phyloP scores from a whole-genome alignment of 768 basidiomycete genomes.

The Kwoniella mangroviensis region DNA sequence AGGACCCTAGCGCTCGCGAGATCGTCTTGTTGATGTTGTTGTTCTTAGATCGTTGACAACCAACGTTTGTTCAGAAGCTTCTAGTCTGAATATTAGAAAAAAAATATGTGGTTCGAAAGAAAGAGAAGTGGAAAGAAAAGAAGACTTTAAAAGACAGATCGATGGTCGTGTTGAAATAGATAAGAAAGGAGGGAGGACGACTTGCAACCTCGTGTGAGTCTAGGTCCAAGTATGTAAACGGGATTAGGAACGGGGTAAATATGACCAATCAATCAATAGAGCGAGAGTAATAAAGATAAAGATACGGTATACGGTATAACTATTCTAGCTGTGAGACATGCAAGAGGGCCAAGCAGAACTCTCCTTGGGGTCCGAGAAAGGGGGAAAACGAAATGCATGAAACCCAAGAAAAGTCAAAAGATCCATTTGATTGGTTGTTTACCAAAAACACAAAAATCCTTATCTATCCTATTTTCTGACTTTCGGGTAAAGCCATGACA shows the following conservation, averaged over 20 bases:
- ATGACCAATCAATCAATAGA: background rate
- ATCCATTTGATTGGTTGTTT: slow-evolving; percentile 13
- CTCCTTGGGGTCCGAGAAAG: background rate
- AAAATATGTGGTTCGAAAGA: background rate
- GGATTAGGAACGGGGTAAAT: slow-evolving; percentile 8
- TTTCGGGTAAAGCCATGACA: background rate
- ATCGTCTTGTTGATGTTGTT: background rate
- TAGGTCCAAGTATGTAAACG: background rate
- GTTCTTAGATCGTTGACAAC: background rate
- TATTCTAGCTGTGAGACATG: background rate
- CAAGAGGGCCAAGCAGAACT: background rate
- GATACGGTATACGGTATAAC: background rate
- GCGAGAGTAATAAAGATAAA: no score
- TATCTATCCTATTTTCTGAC: background rate
- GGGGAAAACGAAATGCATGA: background rate
- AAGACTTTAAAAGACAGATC: background rate
- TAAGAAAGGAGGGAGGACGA: slow-evolving; percentile 3
- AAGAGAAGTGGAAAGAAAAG: slow-evolving; percentile 1
- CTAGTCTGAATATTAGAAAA: background rate
- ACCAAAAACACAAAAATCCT: background rate
- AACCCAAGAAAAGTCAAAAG: background rate
- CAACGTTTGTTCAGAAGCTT: background rate
- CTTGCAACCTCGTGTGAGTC: background rate
- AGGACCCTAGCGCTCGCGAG: background rate
- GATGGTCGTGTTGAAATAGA: slow-evolving; percentile 2